Percentiles rank a stretch among this genome's conserved stretches.
phyloP scores from a whole-genome alignment of 1,284 basidiomycete species.

The Ceratorhiza oryzae-sativae region DNA sequence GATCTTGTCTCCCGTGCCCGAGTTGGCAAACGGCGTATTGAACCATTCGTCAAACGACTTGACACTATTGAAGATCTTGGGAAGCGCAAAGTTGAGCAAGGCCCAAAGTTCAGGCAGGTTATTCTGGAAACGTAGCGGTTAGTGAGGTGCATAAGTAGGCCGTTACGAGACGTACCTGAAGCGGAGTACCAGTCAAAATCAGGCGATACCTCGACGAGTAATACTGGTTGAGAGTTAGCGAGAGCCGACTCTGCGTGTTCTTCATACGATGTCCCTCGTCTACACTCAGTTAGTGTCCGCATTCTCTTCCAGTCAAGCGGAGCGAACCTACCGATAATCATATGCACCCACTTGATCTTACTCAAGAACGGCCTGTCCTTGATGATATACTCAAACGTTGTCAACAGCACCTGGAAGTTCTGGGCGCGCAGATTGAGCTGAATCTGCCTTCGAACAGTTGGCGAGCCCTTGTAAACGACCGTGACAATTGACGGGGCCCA shows the following conservation, averaged over 20 bases:
- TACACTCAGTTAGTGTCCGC: conserved; percentile 44
- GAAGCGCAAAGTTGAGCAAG: conserved; percentile 96
- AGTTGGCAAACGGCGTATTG: conserved; percentile 99
- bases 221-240: conserved; percentile 90
- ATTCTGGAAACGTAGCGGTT: conserved; percentile 58
- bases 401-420: conserved; percentile 94
- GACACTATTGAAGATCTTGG: conserved; percentile 99
- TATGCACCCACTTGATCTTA: conserved; percentile 97
- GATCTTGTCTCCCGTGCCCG: conserved; percentile 95
- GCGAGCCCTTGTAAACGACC: conserved; percentile 95
- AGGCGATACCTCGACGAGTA: conserved; percentile 95
- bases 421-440: conserved; percentile 77
- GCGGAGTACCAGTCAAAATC: conserved; percentile 96
- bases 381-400: conserved; percentile 99
- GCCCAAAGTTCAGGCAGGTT: conserved; percentile 99
- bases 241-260: conserved; percentile 95
- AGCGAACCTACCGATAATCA: conserved; percentile 83
- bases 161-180: conserved; percentile 60
- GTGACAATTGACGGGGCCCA: conserved; percentile 92
- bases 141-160: neutral
- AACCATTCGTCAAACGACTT: conserved; percentile 99
- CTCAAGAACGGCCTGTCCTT: conserved; percentile 91
- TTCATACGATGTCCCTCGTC: conserved; percentile 99
- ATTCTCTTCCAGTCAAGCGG: neutral
- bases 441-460: conserved; percentile 74